A percentile compares a stretch with the other conserved stretches of the same genome.
Conservation (phyloP, 2,329 filamentous ascomycete genomes). For the Alternaria arbusti region DNA sequence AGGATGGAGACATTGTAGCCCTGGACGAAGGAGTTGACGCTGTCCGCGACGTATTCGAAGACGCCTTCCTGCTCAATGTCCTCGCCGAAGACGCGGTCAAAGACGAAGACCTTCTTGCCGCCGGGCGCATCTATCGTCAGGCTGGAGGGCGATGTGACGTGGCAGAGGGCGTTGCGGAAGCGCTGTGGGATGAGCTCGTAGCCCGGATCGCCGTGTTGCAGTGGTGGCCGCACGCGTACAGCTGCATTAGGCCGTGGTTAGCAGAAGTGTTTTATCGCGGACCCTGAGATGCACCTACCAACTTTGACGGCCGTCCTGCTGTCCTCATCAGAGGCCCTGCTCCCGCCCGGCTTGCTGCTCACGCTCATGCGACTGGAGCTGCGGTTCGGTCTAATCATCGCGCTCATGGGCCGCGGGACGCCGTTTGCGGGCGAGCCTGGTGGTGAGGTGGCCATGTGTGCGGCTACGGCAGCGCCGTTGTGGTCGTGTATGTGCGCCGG, state of each 20-base stretch:
- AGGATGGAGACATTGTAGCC: slow-evolving; percentile 98
- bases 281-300: slow-evolving; percentile 66
- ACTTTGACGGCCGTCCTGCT: slow-evolving; percentile 93
- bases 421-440: slow-evolving; percentile 53
- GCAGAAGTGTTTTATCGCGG: slow-evolving; percentile 12
- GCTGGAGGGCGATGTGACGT: slow-evolving; percentile 84
- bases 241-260: slow-evolving; percentile 60
- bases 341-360: slow-evolving; percentile 76
- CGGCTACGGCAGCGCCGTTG: slow-evolving; percentile 34
- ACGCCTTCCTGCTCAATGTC: slow-evolving; percentile 85
- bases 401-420: slow-evolving; percentile 72
- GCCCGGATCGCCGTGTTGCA: slow-evolving; percentile 83
- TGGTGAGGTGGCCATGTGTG: slow-evolving; percentile 45
- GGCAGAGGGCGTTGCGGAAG: slow-evolving; percentile 91
- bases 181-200: slow-evolving; percentile 95
- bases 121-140: slow-evolving; percentile 89
- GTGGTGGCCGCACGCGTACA: slow-evolving; percentile 88
- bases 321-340: slow-evolving; percentile 88
- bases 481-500: slow-evolving; percentile 18
- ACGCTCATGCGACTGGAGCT: slow-evolving; percentile 88
- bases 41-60: slow-evolving; percentile 93
- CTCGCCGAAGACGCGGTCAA: slow-evolving; percentile 90
- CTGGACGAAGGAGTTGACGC: slow-evolving; percentile 86
- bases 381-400: slow-evolving; percentile 76
- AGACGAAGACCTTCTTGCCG: slow-evolving; percentile 93